Percentiles rank a stretch among this genome's conserved stretches.
These are phyloP conservation scores for Penicillium sp. DNA, from an alignment of 2,329 filamentous ascomycete genomes.

Conservation along the genomic window DNA sequence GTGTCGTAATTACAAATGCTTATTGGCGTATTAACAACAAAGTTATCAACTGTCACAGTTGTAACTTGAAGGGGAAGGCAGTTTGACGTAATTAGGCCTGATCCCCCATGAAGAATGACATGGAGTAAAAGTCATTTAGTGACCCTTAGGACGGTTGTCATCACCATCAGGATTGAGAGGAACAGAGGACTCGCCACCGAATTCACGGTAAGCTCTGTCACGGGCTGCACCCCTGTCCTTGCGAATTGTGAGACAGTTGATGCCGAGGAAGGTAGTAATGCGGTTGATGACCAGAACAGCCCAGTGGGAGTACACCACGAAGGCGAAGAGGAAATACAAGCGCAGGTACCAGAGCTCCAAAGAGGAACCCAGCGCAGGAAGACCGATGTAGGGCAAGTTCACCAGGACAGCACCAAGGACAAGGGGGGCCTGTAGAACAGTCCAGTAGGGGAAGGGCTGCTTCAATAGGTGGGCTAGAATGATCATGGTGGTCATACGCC, in stretches of 20 bases:
- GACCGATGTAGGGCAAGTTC: constrained; percentile 76
- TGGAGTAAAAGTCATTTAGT: constrained; percentile 1
- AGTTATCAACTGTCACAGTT: neutral
- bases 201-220: constrained; percentile 36
- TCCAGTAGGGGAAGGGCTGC: constrained; percentile 97
- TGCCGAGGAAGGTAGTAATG: constrained; percentile 88
- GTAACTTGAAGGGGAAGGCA: neutral
- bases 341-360: constrained; percentile 79
- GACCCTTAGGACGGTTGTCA: constrained; percentile 13
- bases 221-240: constrained; percentile 33
- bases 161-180: constrained; percentile 7
- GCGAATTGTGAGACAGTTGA: constrained; percentile 87
- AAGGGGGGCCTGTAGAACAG: constrained; percentile 81
- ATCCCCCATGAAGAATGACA: neutral
- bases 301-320: constrained; percentile 89
- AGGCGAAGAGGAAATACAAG: constrained; percentile 77
- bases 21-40: constrained; percentile 11
- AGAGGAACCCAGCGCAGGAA: constrained; percentile 62
- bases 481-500: constrained; percentile 97
- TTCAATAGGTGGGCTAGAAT: constrained; percentile 91
- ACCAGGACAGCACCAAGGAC: constrained; percentile 78
- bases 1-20: constrained; percentile 17
- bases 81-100: neutral
- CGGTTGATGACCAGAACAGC: constrained; percentile 84
- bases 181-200: constrained; percentile 26